Evolutionary conservation across 2,329 filamentous ascomycete genomes (phyloP), one percentile per base, ranked within the genome.

Genomic region (Zymoseptoria tritici): DNA sequence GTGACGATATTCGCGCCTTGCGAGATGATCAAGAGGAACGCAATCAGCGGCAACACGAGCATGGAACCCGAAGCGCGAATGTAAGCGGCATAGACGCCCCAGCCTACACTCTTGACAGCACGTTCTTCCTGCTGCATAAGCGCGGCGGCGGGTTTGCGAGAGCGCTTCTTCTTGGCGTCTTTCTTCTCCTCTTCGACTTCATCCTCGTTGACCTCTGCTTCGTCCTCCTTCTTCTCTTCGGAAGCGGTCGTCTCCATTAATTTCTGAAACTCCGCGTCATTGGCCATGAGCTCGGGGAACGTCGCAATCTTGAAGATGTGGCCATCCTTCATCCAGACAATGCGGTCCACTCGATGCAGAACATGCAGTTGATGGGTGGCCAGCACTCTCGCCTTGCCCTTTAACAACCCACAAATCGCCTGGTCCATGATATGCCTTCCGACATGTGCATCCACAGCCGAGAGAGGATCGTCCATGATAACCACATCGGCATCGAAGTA

Each of bases 291-390:
- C 60, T 95, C 92, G 36, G 90, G 85, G 68, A 93, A 97, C 0
- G 92, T 97, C 66, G 94, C 92, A 49, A 97, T 80, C 4, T 91
- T 90, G 72, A 89, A 85, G 57, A 97, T 89, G 57, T 81, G 85
- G 52, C 94, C 94, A 16, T 86, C 85, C 58, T 97, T 89, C 84
- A 99, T 92, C 85, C 91, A 92, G 54, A 97, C 85, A 64, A 97
- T 93, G 36, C 93, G 83, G 72, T 97, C 93, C 68, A 91, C 97
- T 36, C 91, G 87, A 71, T 83, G 91, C 5, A 97, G 82, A 5
- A 97, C 92, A 79, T 95, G 94, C 13, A 97, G 83, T 73, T 97
- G 93, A 74, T 99, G 94, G 0, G 94, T 99, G 0, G 93, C 94
- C 31, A 99, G 80, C 36, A 97, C 88, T 20, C 94, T 84, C 70